Conservation (phyloP, 1,284 basidiomycete genomes). For the Abortiporus biennis region DNA sequence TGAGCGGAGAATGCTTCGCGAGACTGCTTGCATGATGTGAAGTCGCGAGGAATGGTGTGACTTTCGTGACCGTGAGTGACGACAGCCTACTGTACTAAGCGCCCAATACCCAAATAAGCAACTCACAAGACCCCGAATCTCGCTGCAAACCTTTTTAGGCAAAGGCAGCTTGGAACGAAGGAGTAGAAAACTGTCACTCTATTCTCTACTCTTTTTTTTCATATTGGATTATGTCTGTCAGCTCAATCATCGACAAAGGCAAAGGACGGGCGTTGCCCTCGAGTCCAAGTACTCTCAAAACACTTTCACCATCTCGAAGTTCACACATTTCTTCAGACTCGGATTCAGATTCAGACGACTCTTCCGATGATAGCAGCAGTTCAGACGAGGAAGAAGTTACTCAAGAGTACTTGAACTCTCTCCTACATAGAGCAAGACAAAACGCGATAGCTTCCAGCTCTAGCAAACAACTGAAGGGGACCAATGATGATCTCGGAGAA, state of each 20-base stretch:
- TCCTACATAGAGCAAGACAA: conserved; percentile 54
- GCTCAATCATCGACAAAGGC: background rate
- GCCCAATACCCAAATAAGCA: conserved; percentile 9
- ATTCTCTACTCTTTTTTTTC: too few relatives aligned
- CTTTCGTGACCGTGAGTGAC: conserved; percentile 15
- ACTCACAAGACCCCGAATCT: background rate
- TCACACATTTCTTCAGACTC: conserved; percentile 24
- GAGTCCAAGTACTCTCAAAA: too few relatives aligned
- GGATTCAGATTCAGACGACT: conserved; percentile 25
- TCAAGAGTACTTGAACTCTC: conserved; percentile 55
- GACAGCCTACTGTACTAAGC: too few relatives aligned
- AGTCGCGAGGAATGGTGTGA: conserved; percentile 7
- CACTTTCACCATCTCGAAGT: too few relatives aligned
- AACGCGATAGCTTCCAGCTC: conserved; percentile 30
- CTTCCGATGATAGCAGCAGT: conserved; percentile 20
- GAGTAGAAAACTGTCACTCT: too few relatives aligned
- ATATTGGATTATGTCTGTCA: background rate
- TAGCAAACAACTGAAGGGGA: background rate
- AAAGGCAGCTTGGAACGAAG: too few relatives aligned
- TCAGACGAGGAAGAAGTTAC: conserved; percentile 38
- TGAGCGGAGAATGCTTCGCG: conserved; percentile 10
- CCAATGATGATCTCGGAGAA: conserved; percentile 10
- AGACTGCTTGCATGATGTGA: conserved; percentile 14
- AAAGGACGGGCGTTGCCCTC: background rate
- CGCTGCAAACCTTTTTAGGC: background rate